These are phyloP conservation scores for Sphaerulina vaccinii DNA, from an alignment of 2,329 filamentous ascomycete genomes.

Conservation along the genomic window DNA sequence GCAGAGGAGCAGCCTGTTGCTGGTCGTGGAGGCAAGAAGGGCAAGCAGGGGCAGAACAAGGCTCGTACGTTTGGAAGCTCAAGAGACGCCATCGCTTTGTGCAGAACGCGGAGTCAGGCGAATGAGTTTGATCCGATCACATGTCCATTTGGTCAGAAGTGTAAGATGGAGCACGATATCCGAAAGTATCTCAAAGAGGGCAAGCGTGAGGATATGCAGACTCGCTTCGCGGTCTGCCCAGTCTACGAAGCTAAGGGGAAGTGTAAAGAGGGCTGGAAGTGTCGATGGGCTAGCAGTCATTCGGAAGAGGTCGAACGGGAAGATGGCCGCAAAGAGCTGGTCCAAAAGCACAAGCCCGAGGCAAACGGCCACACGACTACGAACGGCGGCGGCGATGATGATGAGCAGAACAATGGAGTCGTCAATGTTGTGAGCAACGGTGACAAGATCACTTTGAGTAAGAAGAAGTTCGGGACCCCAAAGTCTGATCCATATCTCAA, in stretches of 20 bases:
- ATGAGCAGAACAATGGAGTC: slow-evolving; percentile 53
- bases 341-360: slow-evolving; percentile 61
- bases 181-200: slow-evolving; percentile 80
- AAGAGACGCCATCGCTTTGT: slow-evolving; percentile 73
- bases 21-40: slow-evolving; percentile 46
- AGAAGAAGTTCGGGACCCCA: slow-evolving; percentile 67
- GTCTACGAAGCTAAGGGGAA: slow-evolving; percentile 73
- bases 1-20: slow-evolving; percentile 32
- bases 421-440: slow-evolving; percentile 71
- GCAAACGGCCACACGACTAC: slow-evolving; percentile 12
- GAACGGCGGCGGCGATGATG: slow-evolving; percentile 35
- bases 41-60: slow-evolving; percentile 76
- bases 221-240: slow-evolving; percentile 76
- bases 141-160: slow-evolving; percentile 77
- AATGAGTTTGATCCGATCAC: slow-evolving; percentile 76
- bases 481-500: slow-evolving; percentile 73
- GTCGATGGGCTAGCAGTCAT: slow-evolving; percentile 84
- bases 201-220: slow-evolving; percentile 74
- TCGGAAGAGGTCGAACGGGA: slow-evolving; percentile 74
- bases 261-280: slow-evolving; percentile 89
- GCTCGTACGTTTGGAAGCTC: slow-evolving; percentile 78
- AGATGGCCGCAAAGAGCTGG: slow-evolving; percentile 79
- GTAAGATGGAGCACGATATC: slow-evolving; percentile 79
- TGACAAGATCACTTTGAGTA: slow-evolving; percentile 72
- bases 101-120: slow-evolving; percentile 67